A percentile compares a stretch with the other conserved stretches of the same genome.
Evolutionary conservation across 306 rosid genomes (phyloP).

Genomic region (Luffa acutangula): DNA sequence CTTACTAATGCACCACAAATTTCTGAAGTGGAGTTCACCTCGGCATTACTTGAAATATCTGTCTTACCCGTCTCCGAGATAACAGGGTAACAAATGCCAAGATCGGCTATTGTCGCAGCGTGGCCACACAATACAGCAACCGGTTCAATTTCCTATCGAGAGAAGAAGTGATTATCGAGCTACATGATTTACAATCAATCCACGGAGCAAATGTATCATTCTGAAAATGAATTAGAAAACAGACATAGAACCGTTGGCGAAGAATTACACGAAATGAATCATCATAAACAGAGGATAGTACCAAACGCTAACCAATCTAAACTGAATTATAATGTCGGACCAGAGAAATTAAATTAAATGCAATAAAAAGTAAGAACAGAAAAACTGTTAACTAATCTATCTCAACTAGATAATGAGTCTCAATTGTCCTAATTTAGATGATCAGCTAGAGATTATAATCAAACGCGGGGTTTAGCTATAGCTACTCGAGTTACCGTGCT

Average conservation of each 20-base stretch:
- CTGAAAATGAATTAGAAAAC: background rate
- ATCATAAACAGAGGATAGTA: background rate
- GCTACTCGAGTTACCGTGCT: constrained; percentile 38
- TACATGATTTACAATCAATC: background rate
- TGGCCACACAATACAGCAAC: constrained; percentile 85
- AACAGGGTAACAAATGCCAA: constrained; percentile 58
- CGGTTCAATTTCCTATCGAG: constrained; percentile 65
- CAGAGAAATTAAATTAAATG: background rate
- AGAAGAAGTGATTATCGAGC: constrained; percentile 3
- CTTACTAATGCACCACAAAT: constrained; percentile 55
- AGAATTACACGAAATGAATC: background rate
- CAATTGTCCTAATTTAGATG: background rate
- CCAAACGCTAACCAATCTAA: background rate
- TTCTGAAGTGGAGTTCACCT: constrained; percentile 20
- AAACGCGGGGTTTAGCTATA: background rate
- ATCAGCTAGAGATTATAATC: background rate
- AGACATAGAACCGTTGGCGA: background rate
- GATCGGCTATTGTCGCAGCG: constrained; percentile 66
- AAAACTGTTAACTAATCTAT: background rate
- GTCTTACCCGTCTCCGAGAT: constrained; percentile 18
- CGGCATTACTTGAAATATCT: constrained; percentile 17
- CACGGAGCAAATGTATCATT: background rate
- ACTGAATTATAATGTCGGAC: background rate
- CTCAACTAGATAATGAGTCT: background rate
- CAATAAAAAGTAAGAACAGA: background rate